These are phyloP conservation scores for Pleurotus giganteus DNA, from an alignment of 768 basidiomycete genomes.

Conservation along the genomic window DNA sequence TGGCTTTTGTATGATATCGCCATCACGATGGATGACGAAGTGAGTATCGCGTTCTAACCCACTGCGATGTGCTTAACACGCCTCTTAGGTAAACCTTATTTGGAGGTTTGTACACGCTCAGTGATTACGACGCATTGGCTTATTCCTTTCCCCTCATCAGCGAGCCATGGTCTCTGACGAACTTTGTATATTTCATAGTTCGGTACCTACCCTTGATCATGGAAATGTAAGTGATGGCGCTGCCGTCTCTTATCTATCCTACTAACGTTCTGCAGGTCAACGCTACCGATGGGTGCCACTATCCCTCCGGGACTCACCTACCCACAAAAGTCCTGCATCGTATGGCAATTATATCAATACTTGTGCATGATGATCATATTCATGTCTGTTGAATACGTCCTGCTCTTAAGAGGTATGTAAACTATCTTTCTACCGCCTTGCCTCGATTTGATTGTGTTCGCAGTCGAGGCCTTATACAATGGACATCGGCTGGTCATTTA, in stretches of 20 bases:
- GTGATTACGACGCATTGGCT: background rate
- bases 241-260: background rate
- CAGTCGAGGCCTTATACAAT: constrained; percentile 3
- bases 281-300: constrained; percentile 33
- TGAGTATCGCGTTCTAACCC: too few species aligned
- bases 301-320: constrained; percentile 33
- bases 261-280: constrained; percentile 21
- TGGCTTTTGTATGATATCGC: constrained; percentile 12
- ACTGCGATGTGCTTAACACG: background rate
- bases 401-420: constrained; percentile 1
- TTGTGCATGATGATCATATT: background rate
- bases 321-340: background rate
- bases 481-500: background rate
- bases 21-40: constrained; percentile 9
- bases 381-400: constrained; percentile 5
- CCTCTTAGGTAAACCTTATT: constrained; percentile 4
- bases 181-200: constrained; percentile 8
- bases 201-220: constrained; percentile 6
- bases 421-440: too few species aligned
- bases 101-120: constrained; percentile 10
- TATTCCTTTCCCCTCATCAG: too few species aligned
- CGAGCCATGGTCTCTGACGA: constrained; percentile 4
- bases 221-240: background rate
- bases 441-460: background rate
- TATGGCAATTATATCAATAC: constrained; percentile 4